Percentiles rank a stretch among this genome's conserved stretches.
Evolutionary conservation across 2,329 filamentous ascomycete genomes (phyloP).

Genomic region (Proliferodiscus dingleyae): DNA sequence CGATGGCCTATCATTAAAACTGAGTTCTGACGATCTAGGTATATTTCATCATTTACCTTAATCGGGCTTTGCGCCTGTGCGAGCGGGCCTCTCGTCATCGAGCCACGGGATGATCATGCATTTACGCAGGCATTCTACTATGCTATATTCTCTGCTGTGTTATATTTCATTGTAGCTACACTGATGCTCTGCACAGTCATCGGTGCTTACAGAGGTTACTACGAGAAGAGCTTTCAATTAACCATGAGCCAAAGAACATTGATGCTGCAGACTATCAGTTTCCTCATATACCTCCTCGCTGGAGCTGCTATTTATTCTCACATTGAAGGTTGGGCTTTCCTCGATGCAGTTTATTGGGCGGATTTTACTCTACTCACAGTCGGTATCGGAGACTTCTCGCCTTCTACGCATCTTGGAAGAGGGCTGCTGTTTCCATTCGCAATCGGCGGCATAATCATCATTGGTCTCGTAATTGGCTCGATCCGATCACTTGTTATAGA

Average conservation of each 20-base stretch:
- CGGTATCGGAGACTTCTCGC: constrained; percentile 54
- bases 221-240: constrained; percentile 72
- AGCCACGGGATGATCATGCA: constrained; percentile 50
- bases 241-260: constrained; percentile 79
- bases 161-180: constrained; percentile 75
- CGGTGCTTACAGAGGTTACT: constrained; percentile 65
- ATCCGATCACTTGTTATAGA: constrained; percentile 64
- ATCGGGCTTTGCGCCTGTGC: constrained; percentile 63
- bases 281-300: constrained; percentile 74
- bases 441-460: constrained; percentile 74
- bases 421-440: constrained; percentile 79
- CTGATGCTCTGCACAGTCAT: constrained; percentile 75
- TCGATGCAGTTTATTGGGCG: constrained; percentile 76
- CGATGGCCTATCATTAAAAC: too few species aligned
- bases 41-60: constrained; percentile 59
- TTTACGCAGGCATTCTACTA: constrained; percentile 85
- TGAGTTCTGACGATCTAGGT: constrained; percentile 31
- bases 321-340: constrained; percentile 70
- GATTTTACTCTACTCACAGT: constrained; percentile 66
- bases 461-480: constrained; percentile 77
- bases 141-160: constrained; percentile 66
- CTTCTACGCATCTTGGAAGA: constrained; percentile 50
- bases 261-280: constrained; percentile 84
- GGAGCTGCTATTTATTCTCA: constrained; percentile 71
- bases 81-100: constrained; percentile 47